Base-by-base conservation (phyloP, 1,284 basidiomycete species). In the Sanghuangporus sanghuang region DNA sequence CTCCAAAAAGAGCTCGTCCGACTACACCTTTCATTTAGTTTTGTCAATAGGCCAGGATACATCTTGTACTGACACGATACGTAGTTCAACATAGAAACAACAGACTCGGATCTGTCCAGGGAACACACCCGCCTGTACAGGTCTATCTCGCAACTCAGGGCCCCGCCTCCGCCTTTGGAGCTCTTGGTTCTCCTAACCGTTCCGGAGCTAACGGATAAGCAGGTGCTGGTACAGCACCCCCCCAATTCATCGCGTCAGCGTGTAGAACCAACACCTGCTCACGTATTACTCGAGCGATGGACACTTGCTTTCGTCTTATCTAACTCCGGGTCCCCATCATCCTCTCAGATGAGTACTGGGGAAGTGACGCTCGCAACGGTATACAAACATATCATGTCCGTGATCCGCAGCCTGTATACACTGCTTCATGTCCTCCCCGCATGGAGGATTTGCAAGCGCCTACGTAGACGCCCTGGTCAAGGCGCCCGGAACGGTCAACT, bases 81-180 rank as follows among this genome's bases (percentile, higher is more conserved):
- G 12, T 61, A 90, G 90, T 93, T 93, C 80, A 92, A 92, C 73
- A 78, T 93, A 62, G 90, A 92, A 74, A 89, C 85, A 1, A 86
- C 81, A 48, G 85, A 85, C 70, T 81, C 83, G 32, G 87, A 90
- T 68, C 71, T 81, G 21, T 88, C 86, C 74, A 84, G 80, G 68
- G 84, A 84, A 66, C 81, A 86, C 53, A 80, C 85, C 32, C 77
- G 82, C 56, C 79, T 79, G 11, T 91, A 88, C 75, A 82, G 81
- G 66, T 77, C 82, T 50, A 78, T 90, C 46, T 88, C 87, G 71
- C 62, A 74, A 27, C 65, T 66, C 71, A n/a, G 76, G 69, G 23
- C 78, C 73, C 63, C 73, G 63, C 14, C 74, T 21, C 80, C 81
- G 9, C 78, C 83, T 0, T 79, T 92, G 42, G 80, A 84, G 68